Evolutionary conservation across 2,329 filamentous ascomycete genomes (phyloP).

Genomic region (Rhytidhysteron rufulum): DNA sequence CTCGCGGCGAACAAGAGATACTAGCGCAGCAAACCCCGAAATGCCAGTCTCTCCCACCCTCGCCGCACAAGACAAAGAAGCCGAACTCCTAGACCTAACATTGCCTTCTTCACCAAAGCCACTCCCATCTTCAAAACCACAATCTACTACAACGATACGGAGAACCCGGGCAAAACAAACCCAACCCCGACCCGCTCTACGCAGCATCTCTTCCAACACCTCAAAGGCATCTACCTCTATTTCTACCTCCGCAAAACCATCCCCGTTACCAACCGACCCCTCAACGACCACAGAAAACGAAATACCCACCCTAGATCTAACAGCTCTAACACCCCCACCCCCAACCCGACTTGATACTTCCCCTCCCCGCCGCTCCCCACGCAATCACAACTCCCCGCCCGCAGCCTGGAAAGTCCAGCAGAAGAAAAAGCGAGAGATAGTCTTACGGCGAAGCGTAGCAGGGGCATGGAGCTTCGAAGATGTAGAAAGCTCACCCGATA

Average conservation of each 20-base stretch:
- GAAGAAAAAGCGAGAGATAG: conserved; percentile 26
- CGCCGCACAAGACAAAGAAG: conserved; percentile 1
- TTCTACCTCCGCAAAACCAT: conserved; percentile 3
- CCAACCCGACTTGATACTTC: background rate
- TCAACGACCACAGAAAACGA: conserved; percentile 1
- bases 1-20: background rate
- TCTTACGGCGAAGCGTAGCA: conserved; percentile 26
- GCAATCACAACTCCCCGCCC: conserved; percentile 13
- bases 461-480: conserved; percentile 32
- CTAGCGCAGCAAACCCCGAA: background rate
- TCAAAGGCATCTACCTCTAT: conserved; percentile 8
- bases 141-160: conserved; percentile 2
- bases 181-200: conserved; percentile 18
- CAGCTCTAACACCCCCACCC: conserved; percentile 13
- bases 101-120: conserved; percentile 12
- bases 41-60: background rate
- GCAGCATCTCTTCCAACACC: conserved; percentile 23
- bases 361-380: conserved; percentile 18
- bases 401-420: conserved; percentile 26
- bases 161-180: conserved; percentile 5
- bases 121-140: background rate
- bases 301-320: conserved; percentile 20
- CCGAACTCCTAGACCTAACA: background rate
- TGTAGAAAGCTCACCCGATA: conserved; percentile 5
- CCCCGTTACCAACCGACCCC: background rate